These are phyloP conservation scores for Eucalyptus curtisii DNA, from an alignment of 345 rosid species.

Conservation along the genomic window DNA sequence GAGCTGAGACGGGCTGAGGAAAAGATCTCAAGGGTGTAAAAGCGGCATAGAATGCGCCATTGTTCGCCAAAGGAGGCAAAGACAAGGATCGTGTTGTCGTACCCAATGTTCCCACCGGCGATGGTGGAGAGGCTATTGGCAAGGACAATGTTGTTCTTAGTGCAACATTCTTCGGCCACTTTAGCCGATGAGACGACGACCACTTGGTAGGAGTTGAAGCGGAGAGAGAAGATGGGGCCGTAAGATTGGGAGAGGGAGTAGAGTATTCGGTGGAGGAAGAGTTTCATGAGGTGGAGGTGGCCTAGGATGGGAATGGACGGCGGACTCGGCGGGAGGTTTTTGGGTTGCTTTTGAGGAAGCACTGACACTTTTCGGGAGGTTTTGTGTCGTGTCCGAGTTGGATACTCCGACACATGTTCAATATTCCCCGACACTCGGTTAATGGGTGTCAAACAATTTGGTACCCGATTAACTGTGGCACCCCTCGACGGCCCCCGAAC, in stretches of 20 bases:
- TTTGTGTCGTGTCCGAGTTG: too few relatives aligned
- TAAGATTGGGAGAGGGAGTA: not conserved
- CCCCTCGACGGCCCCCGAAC: too few relatives aligned
- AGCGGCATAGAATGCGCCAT: slow-evolving; percentile 35
- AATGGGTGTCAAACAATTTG: too few relatives aligned
- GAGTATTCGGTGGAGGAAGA: too few relatives aligned
- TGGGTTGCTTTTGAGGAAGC: too few relatives aligned
- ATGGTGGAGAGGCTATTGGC: slow-evolving; percentile 5
- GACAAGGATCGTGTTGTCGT: slow-evolving; percentile 16
- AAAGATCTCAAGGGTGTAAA: slow-evolving; percentile 21
- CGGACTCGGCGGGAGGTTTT: too few relatives aligned
- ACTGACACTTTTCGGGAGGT: too few relatives aligned
- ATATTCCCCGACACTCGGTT: rapidly evolving
- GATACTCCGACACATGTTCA: rapidly evolving
- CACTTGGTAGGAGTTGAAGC: not conserved
- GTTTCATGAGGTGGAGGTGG: too few relatives aligned
- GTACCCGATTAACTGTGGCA: rapidly evolving
- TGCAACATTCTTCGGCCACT: slow-evolving; percentile 3
- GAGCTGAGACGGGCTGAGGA: slow-evolving; percentile 9
- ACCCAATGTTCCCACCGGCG: not conserved
- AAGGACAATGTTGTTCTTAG: slow-evolving; percentile 10
- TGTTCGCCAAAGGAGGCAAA: slow-evolving; percentile 26
- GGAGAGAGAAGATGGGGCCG: slow-evolving; percentile 6
- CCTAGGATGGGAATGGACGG: too few relatives aligned
- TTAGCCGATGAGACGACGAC: slow-evolving; percentile 1